Evolutionary conservation across 352 stramenopile genomes (phyloP), one percentile per base, ranked within the genome.

Genomic region (Phytophthora ohioensis): DNA sequence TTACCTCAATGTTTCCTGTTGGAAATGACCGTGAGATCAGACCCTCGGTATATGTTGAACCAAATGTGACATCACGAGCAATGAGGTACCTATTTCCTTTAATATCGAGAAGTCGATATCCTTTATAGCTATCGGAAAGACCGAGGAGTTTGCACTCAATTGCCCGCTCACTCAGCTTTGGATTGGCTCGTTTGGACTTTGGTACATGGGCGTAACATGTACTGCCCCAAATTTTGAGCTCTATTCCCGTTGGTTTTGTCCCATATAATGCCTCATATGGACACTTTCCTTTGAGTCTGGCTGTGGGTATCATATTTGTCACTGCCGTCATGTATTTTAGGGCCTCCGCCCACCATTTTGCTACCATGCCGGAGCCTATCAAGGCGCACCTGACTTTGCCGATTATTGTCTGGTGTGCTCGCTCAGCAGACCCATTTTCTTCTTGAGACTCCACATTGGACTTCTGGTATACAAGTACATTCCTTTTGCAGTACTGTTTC

Each of bases 391-490:
- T 6, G 0, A 61, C 42, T 27, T 56, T 56, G 11, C 42, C 34
- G 51, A 68, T 61, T 51, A 57, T 43, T 48, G 51, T 62, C 34
- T 62, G 42, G 3, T 57, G 51, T 41, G 61, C 38, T 21, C 42
- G n/a, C n/a, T 68, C 61, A 10, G 61, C 51, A 32, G 17, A 49
- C 12, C 43, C 43, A 49, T 49, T 49, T 32, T 49, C 43, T 49
- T 32, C 43, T 21, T 43, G 51, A 27, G 32, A 62, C 7, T 57
- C 49, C 3, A 57, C 61, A 51, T 57, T 68, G 2, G 61, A 68
- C 31, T 42, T 4, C 12, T 61, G 41, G 30, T 34, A 68, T 7
- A 68, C 21, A 13, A 57, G 12, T 1, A 42, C 51, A 11, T 42
- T 51, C 7, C 13, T 68, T 6, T 8, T 5, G 15, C 42, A 68